Conservation (phyloP, 2,329 filamentous ascomycete species). For the Immersiporthe knoxdaviesiana region DNA sequence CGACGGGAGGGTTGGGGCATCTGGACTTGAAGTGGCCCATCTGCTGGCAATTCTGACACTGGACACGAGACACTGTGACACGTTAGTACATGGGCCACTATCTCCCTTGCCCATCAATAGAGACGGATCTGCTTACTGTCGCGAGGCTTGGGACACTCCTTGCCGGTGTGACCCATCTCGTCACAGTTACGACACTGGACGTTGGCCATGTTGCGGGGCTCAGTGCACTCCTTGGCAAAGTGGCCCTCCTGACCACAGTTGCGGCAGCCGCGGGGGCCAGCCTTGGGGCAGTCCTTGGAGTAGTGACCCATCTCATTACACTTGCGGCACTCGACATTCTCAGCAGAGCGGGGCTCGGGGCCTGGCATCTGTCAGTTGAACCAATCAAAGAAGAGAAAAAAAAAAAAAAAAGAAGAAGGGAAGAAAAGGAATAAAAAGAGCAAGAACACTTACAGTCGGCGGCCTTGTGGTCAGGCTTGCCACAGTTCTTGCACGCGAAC, state of each 20-base stretch:
- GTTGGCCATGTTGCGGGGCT: conserved; percentile 46
- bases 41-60: conserved; percentile 61
- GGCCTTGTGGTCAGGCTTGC: conserved; percentile 55
- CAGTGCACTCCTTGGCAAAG: conserved; percentile 63
- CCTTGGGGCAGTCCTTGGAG: conserved; percentile 65
- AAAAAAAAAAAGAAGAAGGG: too few relatives aligned
- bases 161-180: conserved; percentile 50
- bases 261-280: conserved; percentile 57
- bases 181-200: conserved; percentile 57
- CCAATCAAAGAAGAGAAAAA: neutral
- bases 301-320: conserved; percentile 67
- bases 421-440: too few relatives aligned
- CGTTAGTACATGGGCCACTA: conserved; percentile 1
- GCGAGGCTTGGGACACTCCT: conserved; percentile 58
- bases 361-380: conserved; percentile 37
- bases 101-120: neutral
- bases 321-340: conserved; percentile 67
- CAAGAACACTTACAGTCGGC: conserved; percentile 49
- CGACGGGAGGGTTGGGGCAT: conserved; percentile 42
- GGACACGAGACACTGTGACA: conserved; percentile 51
- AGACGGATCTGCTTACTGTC: conserved; percentile 48
- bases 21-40: conserved; percentile 48
- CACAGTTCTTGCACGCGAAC: conserved; percentile 71
- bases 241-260: conserved; percentile 65
- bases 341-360: conserved; percentile 63